These are phyloP conservation scores for Chaetomium fimeti DNA, from an alignment of 495 filamentous ascomycete genomes.

Conservation along the genomic window DNA sequence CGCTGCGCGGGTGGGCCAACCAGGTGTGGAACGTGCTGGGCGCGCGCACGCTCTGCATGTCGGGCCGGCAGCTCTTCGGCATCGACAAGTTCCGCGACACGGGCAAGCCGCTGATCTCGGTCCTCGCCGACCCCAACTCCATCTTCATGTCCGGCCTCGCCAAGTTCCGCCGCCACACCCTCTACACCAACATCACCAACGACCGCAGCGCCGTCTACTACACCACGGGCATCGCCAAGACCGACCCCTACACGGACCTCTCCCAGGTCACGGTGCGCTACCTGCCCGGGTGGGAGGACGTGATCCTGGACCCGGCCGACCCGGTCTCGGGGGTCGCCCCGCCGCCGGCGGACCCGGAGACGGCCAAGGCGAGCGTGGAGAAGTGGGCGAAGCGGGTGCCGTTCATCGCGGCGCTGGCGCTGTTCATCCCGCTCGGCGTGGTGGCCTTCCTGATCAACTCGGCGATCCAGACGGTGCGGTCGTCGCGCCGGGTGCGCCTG, in stretches of 20 bases:
- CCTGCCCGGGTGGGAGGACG: slow-evolving; percentile 66
- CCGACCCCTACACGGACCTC: slow-evolving; percentile 70
- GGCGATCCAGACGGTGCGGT: slow-evolving; percentile 68
- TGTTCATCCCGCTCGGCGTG: slow-evolving; percentile 68
- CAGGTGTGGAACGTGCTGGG: slow-evolving; percentile 80
- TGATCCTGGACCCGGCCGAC: slow-evolving; percentile 68
- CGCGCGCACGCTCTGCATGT: slow-evolving; percentile 69
- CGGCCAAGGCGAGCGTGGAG: slow-evolving; percentile 31
- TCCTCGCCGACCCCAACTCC: slow-evolving; percentile 79
- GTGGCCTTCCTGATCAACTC: slow-evolving; percentile 73
- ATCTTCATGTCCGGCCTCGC: slow-evolving; percentile 81
- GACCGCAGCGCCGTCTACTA: slow-evolving; percentile 79
- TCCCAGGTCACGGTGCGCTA: slow-evolving; percentile 67
- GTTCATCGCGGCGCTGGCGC: slow-evolving; percentile 57
- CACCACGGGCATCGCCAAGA: slow-evolving; percentile 70
- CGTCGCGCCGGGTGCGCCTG: slow-evolving; percentile 65
- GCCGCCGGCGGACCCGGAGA: slow-evolving; percentile 32
- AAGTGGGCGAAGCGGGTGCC: slow-evolving; percentile 50
- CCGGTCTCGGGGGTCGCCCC: slow-evolving; percentile 56
- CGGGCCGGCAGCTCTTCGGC: slow-evolving; percentile 83
- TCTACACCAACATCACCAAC: slow-evolving; percentile 85
- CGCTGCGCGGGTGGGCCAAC: slow-evolving; percentile 63
- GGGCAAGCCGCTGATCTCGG: slow-evolving; percentile 69
- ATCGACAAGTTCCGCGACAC: slow-evolving; percentile 83
- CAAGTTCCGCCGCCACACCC: slow-evolving; percentile 65